phyloP scores from a whole-genome alignment of 805 yeast species.

The Cyberlindnera euphorbiiphila region DNA sequence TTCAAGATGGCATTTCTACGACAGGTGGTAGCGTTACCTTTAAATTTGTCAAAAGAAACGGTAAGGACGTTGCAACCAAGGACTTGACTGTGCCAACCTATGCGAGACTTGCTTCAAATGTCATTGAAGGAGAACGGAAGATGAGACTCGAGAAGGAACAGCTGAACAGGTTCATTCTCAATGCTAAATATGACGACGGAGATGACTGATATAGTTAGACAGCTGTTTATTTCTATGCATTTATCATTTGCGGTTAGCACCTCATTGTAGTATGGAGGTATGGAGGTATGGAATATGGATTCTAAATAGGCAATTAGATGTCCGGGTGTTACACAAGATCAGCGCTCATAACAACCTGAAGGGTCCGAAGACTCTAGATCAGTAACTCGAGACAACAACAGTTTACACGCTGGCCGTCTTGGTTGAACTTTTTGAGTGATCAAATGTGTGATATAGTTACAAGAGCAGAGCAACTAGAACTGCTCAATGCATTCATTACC shows the following conservation, averaged over 20 bases:
- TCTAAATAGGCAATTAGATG: no score
- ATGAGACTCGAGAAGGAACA: slow-evolving; percentile 50
- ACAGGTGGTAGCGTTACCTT: slow-evolving; percentile 35
- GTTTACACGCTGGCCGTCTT: no score
- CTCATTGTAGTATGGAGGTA: no score
- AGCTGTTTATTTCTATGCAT: no score
- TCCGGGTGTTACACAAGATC: no score
- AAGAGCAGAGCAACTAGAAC: slow-evolving; percentile 19
- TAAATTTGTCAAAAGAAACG: slow-evolving; percentile 52
- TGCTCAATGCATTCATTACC: slow-evolving; percentile 18
- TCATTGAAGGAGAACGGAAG: slow-evolving; percentile 47
- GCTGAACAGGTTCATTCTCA: slow-evolving; percentile 52
- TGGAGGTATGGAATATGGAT: no score
- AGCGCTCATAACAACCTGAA: no score
- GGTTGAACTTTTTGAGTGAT: no score
- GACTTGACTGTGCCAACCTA: slow-evolving; percentile 49
- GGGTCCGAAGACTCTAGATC: no score
- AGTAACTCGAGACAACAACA: no score
- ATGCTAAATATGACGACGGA: slow-evolving; percentile 31
- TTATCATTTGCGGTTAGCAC: no score
- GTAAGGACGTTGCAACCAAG: slow-evolving; percentile 42
- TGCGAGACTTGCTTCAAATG: slow-evolving; percentile 49
- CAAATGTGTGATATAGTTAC: slow-evolving; percentile 3
- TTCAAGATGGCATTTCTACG: slow-evolving; percentile 19
- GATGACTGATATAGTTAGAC: no score